Percentiles rank a stretch among this genome's conserved stretches.
These are phyloP conservation scores for Raffaelea deltoideospora DNA, from an alignment of 2,329 filamentous ascomycete genomes.

Conservation along the genomic window DNA sequence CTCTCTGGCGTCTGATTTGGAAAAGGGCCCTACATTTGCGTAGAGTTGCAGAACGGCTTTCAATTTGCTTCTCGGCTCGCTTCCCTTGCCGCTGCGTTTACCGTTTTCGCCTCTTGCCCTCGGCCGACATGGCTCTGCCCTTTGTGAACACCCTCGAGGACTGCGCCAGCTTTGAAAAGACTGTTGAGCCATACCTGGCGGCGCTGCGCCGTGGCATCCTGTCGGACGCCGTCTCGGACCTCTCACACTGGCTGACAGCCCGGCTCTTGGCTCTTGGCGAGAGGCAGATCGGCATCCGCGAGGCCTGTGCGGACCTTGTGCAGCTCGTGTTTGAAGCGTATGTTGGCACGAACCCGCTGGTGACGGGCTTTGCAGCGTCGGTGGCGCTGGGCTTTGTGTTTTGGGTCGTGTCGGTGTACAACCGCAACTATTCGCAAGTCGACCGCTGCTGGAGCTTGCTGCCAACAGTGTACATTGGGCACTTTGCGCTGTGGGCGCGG, in stretches of 20 bases:
- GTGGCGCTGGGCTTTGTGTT: slow-evolving; percentile 57
- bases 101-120: not conserved
- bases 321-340: slow-evolving; percentile 52
- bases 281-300: no score
- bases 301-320: no score
- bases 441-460: slow-evolving; percentile 86
- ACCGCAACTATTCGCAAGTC: slow-evolving; percentile 92
- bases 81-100: no score
- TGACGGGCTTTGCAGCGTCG: slow-evolving; percentile 59
- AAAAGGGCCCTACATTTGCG: no score
- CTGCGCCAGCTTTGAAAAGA: slow-evolving; percentile 60
- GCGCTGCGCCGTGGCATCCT: no score
- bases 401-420: slow-evolving; percentile 65
- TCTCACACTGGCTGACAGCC: no score
- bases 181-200: slow-evolving; percentile 58
- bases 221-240: no score
- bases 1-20: no score
- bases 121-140: slow-evolving; percentile 49
- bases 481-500: slow-evolving; percentile 74
- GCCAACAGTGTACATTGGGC: slow-evolving; percentile 71
- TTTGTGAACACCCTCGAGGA: slow-evolving; percentile 54
- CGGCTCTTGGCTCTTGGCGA: no score
- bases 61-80: no score
- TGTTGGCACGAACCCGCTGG: slow-evolving; percentile 68
- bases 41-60: no score